Evolutionary conservation across 805 yeast genomes (phyloP), one percentile per base, ranked within the genome.

Genomic region (Ogataea sp.): DNA sequence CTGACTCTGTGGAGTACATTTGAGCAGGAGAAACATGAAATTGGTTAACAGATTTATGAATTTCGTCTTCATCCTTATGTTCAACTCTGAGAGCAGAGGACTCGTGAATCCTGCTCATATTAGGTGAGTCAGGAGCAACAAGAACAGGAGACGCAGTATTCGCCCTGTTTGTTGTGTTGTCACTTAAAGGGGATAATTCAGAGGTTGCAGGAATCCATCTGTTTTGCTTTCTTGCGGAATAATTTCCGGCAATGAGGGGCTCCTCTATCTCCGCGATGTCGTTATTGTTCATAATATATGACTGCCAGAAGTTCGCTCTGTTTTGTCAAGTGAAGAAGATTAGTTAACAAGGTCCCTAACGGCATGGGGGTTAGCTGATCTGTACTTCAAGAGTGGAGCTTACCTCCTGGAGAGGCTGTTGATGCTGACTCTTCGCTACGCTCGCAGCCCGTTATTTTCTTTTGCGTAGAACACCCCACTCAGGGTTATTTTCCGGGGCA

Each of bases 1-100:
- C 98, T 0, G 89, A 78, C 42, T 87, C 96, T 0, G 97, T 90
- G 11, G 94, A 80, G 58, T 90, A 90, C 34, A 89, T 66, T 61
- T 90, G 98, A 0, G 95, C 97, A 1, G 97, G 96, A 2, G 93
- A 80, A 15, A 84, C 75, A 52, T 81, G 80, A 45, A 72, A 70
- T 20, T 79, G 73, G 29, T 76, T 72, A 16, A 78, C 65, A 27
- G 68, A 65, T 30, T 72, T 71, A 53, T 87, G 96, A 26, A 86
- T 86, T 35, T 80, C 86, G 52, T 79, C 86, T 3, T 51, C 49
- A 32, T 55, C 61, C 20, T 46, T 43, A 24, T 38, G 43, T 6
- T n/a, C n/a, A 4, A 13, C 20, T 13, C 36, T 24, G 16, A 21
- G 33, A 9, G 16, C n/a, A n/a, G 9, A 8, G 11, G 18, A 6